phyloP scores from a whole-genome alignment of 2,329 filamentous ascomycete species.

The Aotearoamyces nothofagi region DNA sequence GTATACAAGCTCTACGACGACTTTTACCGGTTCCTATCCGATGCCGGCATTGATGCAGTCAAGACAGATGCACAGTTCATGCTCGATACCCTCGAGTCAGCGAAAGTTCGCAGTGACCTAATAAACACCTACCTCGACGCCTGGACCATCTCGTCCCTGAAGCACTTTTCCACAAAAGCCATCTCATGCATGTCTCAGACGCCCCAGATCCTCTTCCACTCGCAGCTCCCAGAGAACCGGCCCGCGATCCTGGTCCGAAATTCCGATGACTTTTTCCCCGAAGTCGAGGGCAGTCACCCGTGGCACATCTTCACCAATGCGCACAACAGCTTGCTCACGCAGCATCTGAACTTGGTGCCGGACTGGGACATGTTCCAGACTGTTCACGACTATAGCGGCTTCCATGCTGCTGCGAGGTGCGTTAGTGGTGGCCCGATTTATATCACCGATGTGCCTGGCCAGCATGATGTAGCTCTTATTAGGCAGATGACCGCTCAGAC shows the following conservation, averaged over 20 bases:
- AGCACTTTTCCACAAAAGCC: slow-evolving; percentile 60
- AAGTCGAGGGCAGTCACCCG: slow-evolving; percentile 63
- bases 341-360: slow-evolving; percentile 73
- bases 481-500: slow-evolving; percentile 68
- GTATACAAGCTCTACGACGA: slow-evolving; percentile 70
- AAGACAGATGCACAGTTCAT: slow-evolving; percentile 92
- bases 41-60: slow-evolving; percentile 66
- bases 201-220: slow-evolving; percentile 75
- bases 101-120: slow-evolving; percentile 55
- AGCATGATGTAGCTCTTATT: slow-evolving; percentile 64
- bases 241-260: slow-evolving; percentile 67
- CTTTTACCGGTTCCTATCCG: slow-evolving; percentile 71
- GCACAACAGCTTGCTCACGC: slow-evolving; percentile 70
- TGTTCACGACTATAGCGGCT: slow-evolving; percentile 52
- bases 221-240: slow-evolving; percentile 62
- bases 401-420: slow-evolving; percentile 82
- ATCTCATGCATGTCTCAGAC: slow-evolving; percentile 94
- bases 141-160: slow-evolving; percentile 65
- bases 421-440: slow-evolving; percentile 87
- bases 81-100: slow-evolving; percentile 57
- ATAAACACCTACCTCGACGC: slow-evolving; percentile 69
- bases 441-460: slow-evolving; percentile 77
- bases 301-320: slow-evolving; percentile 97
- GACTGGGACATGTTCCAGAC: slow-evolving; percentile 68
- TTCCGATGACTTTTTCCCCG: slow-evolving; percentile 84